These are phyloP conservation scores for Solanum ossicruentum DNA, from an alignment of 257 asterid genomes.

Conservation along the genomic window DNA sequence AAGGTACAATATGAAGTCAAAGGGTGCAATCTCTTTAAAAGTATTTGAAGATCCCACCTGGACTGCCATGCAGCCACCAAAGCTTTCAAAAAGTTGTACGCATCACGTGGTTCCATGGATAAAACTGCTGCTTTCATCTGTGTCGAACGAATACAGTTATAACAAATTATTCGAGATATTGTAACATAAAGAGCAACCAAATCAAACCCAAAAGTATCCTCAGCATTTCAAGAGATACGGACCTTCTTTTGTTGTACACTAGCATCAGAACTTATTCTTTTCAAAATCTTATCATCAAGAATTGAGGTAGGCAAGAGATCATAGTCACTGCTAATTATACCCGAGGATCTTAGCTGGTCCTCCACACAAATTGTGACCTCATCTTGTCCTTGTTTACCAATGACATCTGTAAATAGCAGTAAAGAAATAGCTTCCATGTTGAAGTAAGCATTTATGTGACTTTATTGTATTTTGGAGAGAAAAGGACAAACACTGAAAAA, in stretches of 20 bases:
- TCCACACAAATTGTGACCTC: conserved; percentile 59
- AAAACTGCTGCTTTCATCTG: conserved; percentile 53
- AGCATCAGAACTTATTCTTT: conserved; percentile 49
- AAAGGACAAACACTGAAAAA: not conserved
- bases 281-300: conserved; percentile 26
- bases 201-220: not conserved
- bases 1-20: not conserved
- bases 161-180: not conserved
- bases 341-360: conserved; percentile 61
- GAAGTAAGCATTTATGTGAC: not conserved
- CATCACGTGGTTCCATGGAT: conserved; percentile 53
- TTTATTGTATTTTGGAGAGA: not conserved
- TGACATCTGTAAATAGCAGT: conserved; percentile 5
- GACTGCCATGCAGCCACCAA: conserved; percentile 65
- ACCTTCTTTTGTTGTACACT: conserved; percentile 58
- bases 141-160: not conserved
- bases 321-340: conserved; percentile 37
- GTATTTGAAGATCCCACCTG: conserved; percentile 34
- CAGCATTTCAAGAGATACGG: not conserved
- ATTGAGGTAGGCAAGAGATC: conserved; percentile 17
- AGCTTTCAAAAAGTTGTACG: conserved; percentile 39
- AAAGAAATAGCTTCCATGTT: not conserved
- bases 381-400: conserved; percentile 30
- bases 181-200: not conserved
- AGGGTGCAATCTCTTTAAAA: not conserved